A percentile compares a stretch with the other conserved stretches of the same genome.
Evolutionary conservation across 73 alveolate genomes (phyloP).

Genomic region (Tetrahymena borealis): DNA sequence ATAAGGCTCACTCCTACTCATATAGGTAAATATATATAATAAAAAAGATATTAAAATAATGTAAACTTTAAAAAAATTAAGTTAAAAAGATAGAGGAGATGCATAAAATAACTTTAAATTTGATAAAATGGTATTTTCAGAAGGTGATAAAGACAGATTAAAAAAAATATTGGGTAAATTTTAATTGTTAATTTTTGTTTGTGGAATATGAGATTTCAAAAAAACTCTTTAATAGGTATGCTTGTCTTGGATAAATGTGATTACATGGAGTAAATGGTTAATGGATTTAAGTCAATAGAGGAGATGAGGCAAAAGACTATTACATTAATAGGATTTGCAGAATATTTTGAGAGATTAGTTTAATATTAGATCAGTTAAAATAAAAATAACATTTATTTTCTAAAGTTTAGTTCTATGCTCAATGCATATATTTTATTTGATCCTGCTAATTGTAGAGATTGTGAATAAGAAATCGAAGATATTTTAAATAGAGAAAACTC

Average conservation of each 20-base stretch:
- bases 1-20: background rate
- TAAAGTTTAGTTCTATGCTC: background rate
- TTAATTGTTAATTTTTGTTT: background rate
- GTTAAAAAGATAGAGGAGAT: background rate
- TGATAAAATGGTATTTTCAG: background rate
- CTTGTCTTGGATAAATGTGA: background rate
- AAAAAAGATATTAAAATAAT: background rate
- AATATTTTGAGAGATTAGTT: background rate
- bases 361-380: background rate
- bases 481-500: background rate
- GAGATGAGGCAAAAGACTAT: background rate
- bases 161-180: background rate
- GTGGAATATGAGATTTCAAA: no score
- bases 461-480: background rate
- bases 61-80: background rate
- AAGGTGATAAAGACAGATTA: background rate
- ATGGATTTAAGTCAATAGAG: background rate
- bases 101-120: background rate
- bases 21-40: background rate
- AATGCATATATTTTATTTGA: background rate
- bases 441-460: background rate
- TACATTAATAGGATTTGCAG: background rate
- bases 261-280: background rate
- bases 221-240: background rate
- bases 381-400: background rate